A percentile compares a stretch with the other conserved stretches of the same genome.
Conservation (phyloP, 1,284 basidiomycete species). For the Marasmius oreades region DNA sequence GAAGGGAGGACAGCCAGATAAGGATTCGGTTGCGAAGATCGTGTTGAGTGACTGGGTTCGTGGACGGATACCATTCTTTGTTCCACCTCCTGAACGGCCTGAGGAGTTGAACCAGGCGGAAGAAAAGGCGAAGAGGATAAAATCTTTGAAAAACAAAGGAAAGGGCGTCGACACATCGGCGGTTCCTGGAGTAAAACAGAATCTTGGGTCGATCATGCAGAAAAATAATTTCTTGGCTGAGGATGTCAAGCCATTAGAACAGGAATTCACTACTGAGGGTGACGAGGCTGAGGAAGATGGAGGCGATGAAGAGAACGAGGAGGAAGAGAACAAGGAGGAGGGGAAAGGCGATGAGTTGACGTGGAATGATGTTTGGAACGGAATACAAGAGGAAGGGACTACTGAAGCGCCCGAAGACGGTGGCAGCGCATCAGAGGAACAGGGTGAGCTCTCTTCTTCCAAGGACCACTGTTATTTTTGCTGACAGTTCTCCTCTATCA, state of each 20-base stretch:
- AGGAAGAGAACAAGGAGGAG: constrained; percentile 34
- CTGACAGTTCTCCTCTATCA: not conserved
- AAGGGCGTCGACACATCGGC: constrained; percentile 38
- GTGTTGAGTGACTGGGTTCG: constrained; percentile 97
- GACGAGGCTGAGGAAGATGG: constrained; percentile 28
- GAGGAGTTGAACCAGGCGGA: constrained; percentile 66
- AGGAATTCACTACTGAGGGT: constrained; percentile 35
- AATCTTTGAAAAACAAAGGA: constrained; percentile 31
- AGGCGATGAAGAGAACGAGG: constrained; percentile 28
- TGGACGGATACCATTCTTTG: constrained; percentile 91
- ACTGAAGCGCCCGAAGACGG: constrained; percentile 20
- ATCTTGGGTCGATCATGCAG: constrained; percentile 73
- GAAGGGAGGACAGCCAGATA: constrained; percentile 93
- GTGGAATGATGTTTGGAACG: constrained; percentile 70
- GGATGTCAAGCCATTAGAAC: constrained; percentile 62
- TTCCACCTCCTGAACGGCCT: constrained; percentile 72
- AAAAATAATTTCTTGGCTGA: constrained; percentile 82
- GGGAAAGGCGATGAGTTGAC: constrained; percentile 46
- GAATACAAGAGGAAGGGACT: constrained; percentile 30
- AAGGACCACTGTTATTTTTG: not conserved
- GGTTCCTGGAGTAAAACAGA: constrained; percentile 65
- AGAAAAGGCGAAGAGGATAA: constrained; percentile 46
- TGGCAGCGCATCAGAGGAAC: constrained; percentile 18
- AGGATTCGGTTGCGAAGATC: constrained; percentile 93
- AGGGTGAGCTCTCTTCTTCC: not conserved